Conservation (phyloP, 2,329 filamentous ascomycete genomes). For the Pestalotiopsis fici region DNA sequence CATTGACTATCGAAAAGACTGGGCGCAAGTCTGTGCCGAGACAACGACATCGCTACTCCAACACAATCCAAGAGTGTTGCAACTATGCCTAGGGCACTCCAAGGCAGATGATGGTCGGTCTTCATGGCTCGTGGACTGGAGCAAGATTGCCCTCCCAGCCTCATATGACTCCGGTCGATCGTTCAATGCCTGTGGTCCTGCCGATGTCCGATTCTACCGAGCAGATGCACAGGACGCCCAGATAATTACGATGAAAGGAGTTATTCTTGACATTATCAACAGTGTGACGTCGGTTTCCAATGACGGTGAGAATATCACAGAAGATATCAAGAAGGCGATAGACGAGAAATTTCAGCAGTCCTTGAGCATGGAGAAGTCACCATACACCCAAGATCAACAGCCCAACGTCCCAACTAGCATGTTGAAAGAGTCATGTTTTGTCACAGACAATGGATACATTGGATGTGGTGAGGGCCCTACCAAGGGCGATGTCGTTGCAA, state of each 20-base stretch:
- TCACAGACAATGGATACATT: background rate
- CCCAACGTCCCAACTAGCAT: background rate
- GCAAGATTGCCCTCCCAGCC: background rate
- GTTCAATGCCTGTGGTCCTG: background rate
- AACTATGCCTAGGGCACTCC: background rate
- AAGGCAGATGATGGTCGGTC: background rate
- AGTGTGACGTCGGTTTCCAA: background rate
- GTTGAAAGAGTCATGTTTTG: background rate
- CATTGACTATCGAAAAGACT: conserved; percentile 1
- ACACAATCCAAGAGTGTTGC: background rate
- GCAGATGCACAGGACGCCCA: background rate
- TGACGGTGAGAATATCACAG: background rate
- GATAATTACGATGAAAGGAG: background rate
- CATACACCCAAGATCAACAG: background rate
- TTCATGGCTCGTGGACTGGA: conserved; percentile 23
- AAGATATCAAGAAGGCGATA: background rate
- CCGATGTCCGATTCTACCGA: background rate
- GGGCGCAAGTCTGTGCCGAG: background rate
- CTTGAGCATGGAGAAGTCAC: background rate
- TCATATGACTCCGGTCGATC: background rate
- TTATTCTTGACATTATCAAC: background rate
- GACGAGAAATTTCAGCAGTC: background rate
- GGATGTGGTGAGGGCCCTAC: background rate
- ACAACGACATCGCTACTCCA: background rate
- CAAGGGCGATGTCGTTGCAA: background rate